Evolutionary conservation across 2,329 filamentous ascomycete species (phyloP).

Genomic region (Aspergillus niger): DNA sequence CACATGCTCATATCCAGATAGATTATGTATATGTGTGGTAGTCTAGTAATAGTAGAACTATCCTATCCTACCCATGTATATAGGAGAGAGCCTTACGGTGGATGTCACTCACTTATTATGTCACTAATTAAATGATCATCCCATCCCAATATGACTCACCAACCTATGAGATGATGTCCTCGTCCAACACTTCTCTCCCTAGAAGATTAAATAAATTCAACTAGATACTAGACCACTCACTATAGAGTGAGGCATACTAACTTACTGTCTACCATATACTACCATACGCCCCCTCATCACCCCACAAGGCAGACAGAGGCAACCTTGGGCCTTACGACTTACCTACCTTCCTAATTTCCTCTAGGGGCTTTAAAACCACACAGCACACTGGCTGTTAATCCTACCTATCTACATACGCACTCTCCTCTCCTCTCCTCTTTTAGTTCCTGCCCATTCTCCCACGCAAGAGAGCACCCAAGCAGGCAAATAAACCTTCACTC

Average conservation of each 20-base stretch:
- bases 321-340: background rate
- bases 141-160: background rate
- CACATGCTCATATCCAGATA: too few relatives aligned
- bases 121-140: too few relatives aligned
- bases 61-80: too few relatives aligned
- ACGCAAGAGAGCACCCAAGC: too few relatives aligned
- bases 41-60: too few relatives aligned
- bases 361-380: background rate
- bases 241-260: background rate
- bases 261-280: constrained; percentile 7
- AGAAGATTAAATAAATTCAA: too few relatives aligned
- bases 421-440: background rate
- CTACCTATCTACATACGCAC: background rate
- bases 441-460: too few relatives aligned
- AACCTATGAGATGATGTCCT: background rate
- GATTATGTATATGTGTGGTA: too few relatives aligned
- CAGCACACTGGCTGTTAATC: background rate
- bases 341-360: background rate
- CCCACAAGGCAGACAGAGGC: background rate
- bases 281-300: background rate
- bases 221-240: too few relatives aligned
- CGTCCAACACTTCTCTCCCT: background rate
- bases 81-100: too few relatives aligned
- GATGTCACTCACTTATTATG: too few relatives aligned
- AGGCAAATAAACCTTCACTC: too few relatives aligned